These are phyloP conservation scores for Sphaceloma murrayae DNA, from an alignment of 2,329 filamentous ascomycete genomes.

Conservation along the genomic window DNA sequence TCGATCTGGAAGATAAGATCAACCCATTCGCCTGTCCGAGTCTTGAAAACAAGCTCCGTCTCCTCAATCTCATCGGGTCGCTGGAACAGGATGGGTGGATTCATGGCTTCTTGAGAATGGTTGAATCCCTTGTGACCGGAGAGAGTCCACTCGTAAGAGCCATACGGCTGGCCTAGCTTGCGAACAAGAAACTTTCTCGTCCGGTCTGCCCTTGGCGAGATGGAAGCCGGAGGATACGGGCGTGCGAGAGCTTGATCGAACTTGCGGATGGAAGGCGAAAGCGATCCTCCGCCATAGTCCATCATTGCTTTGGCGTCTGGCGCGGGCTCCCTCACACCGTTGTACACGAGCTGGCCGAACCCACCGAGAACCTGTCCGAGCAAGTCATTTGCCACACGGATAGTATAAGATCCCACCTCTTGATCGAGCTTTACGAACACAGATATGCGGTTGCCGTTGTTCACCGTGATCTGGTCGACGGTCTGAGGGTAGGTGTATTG, in stretches of 20 bases:
- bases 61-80: conserved; percentile 1
- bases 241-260: conserved; percentile 19
- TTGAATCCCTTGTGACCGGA: conserved; percentile 19
- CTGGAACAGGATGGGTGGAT: conserved; percentile 18
- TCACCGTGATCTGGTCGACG: conserved; percentile 40
- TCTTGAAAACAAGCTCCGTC: conserved; percentile 3
- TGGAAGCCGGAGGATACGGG: conserved; percentile 19
- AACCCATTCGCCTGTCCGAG: conserved; percentile 36
- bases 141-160: conserved; percentile 21
- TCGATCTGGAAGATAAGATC: conserved; percentile 45
- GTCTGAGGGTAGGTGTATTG: conserved; percentile 45
- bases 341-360: conserved; percentile 41
- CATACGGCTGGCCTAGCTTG: conserved; percentile 20
- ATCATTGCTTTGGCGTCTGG: conserved; percentile 35
- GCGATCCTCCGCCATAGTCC: conserved; percentile 37
- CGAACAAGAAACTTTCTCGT: conserved; percentile 20
- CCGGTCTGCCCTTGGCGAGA: conserved; percentile 17
- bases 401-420: conserved; percentile 40
- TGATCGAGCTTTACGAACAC: conserved; percentile 41
- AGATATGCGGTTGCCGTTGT: conserved; percentile 47
- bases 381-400: conserved; percentile 36
- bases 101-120: conserved; percentile 18
- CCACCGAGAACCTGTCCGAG: conserved; percentile 48
- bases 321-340: conserved; percentile 20
- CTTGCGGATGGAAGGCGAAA: conserved; percentile 25